These are phyloP conservation scores for Neonectria punicea DNA, from an alignment of 2,329 filamentous ascomycete genomes.

Conservation along the genomic window DNA sequence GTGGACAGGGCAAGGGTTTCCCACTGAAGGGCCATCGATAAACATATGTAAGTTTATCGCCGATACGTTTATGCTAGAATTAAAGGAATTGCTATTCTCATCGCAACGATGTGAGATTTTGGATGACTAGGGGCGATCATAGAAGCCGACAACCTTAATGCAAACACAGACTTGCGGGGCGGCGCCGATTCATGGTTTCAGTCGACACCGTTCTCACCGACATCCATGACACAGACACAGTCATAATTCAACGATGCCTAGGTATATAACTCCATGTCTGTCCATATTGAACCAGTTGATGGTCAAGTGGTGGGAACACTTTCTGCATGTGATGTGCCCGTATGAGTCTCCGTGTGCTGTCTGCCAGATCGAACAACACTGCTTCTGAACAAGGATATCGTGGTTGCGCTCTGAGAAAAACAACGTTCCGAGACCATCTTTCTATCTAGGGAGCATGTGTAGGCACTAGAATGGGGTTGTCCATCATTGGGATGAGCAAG, in stretches of 20 bases:
- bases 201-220: constrained; percentile 18
- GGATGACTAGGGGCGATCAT: background rate
- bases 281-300: background rate
- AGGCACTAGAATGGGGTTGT: background rate
- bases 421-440: background rate
- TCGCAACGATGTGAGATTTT: background rate
- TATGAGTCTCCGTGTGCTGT: background rate
- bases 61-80: background rate
- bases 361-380: background rate
- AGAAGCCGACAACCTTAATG: constrained; percentile 15
- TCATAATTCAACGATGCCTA: background rate
- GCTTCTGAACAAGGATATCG: background rate
- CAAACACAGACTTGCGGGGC: background rate
- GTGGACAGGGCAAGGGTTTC: background rate
- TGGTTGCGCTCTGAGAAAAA: constrained; percentile 3
- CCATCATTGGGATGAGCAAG: constrained; percentile 1
- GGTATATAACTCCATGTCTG: background rate
- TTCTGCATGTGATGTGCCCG: background rate
- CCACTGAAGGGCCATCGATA: background rate
- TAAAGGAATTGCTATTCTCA: background rate
- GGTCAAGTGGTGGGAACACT: background rate
- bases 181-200: constrained; percentile 10
- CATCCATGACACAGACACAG: background rate
- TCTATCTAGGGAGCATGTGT: background rate
- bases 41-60: background rate